phyloP scores from a whole-genome alignment of 345 rosid species.

The Brassica napus region Da-Ae NC_063435.1:2820501-2821000 shows the following conservation, averaged over 20 bases:
- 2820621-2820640: neutral
- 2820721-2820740: neutral
- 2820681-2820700: neutral
- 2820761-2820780: neutral
- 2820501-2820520: neutral
- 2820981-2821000: neutral
- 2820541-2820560: neutral
- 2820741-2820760: neutral
- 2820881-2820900: neutral
- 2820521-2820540: neutral
- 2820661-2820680: neutral
- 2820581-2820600: neutral
- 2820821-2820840: neutral
- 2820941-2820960: neutral
- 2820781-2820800: neutral
- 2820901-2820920: neutral
- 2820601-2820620: neutral
- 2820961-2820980: neutral
- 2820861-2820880: neutral
- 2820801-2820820: neutral
- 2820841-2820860: neutral
- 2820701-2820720: neutral
- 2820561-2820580: neutral
- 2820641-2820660: neutral
- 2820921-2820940: neutral